Evolutionary conservation across 2,329 filamentous ascomycete genomes (phyloP), one percentile per base, ranked within the genome.

Genomic region (Rhexocercosporidium sp.): DNA sequence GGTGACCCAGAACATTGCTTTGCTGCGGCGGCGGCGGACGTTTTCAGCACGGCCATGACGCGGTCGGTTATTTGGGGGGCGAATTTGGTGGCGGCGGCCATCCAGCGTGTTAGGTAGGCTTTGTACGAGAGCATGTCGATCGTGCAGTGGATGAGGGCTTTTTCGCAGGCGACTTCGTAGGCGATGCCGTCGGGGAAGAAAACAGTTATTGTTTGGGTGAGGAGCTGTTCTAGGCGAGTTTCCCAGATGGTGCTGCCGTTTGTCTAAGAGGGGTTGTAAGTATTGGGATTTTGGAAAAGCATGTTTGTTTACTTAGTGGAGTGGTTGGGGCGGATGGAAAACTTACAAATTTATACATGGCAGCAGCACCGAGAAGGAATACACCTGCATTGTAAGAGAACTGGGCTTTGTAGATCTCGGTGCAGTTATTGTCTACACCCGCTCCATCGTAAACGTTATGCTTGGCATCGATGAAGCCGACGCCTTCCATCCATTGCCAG

Each of bases 381-480:
- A 85, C 84, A 22, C 88, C 90, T 4, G 85, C 83, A 73, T 92
- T 92, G 79, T 91, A 91, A 0, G 86, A 85, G 81, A 88, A 93
- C 72, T 90, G 88, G 67, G 88, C 85, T 1, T 83, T 84, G 11
- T 84, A 83, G 66, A 89, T 79, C 2, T 81, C 75, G 1, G 83
- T 84, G 78, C 89, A 92, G 72, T 89, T 86, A 46, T 44, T 34
- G 12, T 61, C 49, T 18, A 31, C 22, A 11, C 25, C 27, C 7
- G 83, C 84, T 41, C 89, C 89, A 70, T 90, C 90, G 70, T 82
- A 90, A 18, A 92, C 81, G 14, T 61, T 66, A 49, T 84, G 82
- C 71, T 37, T 79, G 1, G 84, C 80, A 72, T 87, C 82, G 70
- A 92, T 85, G 66, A 92, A 83, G 1, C 86, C 81, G 31, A 88